Base-by-base conservation (phyloP, 2,329 filamentous ascomycete species). In the Aspergillus sclerotialis region DNA sequence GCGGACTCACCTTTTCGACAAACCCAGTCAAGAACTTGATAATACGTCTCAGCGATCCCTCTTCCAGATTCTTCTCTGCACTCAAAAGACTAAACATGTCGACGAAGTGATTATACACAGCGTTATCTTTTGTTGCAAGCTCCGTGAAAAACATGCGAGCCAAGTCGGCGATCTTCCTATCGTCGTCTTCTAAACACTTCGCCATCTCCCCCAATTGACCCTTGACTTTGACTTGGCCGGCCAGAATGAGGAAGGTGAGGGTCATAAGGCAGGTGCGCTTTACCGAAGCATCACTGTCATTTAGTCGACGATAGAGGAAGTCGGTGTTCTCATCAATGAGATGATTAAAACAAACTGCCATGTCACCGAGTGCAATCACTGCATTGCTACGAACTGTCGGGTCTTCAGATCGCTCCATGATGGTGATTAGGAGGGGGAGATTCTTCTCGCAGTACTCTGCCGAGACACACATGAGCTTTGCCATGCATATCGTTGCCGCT, bases 311-410 rank as follows among this genome's bases (percentile, higher is more conserved):
- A 64, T 98, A 98, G 27, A 98, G 65, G 69, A 96, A 98, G 58
- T 98, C 92, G 0, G 92, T 98, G 62, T 98, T 96, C 65, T 98
- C 93, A 55, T 98, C 93, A 49, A 98, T 95, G 32, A 98, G 76
- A 55, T 98, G 92, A 56, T 98, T 98, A 74, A 98, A 98, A 73
- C 89, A 95, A 14, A 98, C 92, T 0, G 93, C 93, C 92, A 98
- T 98, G 57, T 98, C 92, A 25, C 92, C 92, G 0, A 98, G 78
- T 0, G 92, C 90, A 49, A 98, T 94, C 12, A 98, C 93, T 7
- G 93, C 86, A 56, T 98, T 98, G 50, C 86, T 94, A 33, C 92
- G 82, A 25, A 94, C 90, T 12, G 89, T 94, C 1, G 93, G 84
- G 52, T 95, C 87, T 19, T 86, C 78, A 2, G 88, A 95, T 18